A percentile compares a stretch with the other conserved stretches of the same genome.
Conservation (phyloP, 306 rosid species). For the Boehmeria nivea region DNA sequence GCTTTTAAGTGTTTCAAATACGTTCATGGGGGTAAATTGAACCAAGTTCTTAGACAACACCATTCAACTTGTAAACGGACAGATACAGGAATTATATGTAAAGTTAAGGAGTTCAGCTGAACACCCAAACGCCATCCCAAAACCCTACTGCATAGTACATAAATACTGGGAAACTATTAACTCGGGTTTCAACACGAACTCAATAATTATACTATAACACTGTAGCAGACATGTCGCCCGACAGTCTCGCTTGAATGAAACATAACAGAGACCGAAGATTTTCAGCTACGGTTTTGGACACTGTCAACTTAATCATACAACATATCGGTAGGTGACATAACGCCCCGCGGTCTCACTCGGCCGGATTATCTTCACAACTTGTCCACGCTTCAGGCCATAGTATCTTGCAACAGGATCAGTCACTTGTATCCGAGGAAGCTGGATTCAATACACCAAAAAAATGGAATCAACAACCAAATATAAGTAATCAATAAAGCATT, state of each 20-base stretch:
- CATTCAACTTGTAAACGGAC: no score
- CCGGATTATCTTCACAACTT: slow-evolving; percentile 80
- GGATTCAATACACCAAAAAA: slow-evolving; percentile 9
- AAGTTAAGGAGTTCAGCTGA: no score
- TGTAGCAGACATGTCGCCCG: no score
- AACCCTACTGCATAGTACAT: no score
- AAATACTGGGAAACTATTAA: no score
- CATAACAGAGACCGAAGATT: background rate
- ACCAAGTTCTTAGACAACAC: no score
- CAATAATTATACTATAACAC: no score
- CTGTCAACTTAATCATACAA: slow-evolving; percentile 32
- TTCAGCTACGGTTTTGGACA: background rate
- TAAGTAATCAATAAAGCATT: background rate
- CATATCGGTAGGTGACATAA: slow-evolving; percentile 75
- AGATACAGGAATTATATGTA: no score
- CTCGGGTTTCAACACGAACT: no score
- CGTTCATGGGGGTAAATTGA: no score
- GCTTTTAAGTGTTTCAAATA: no score
- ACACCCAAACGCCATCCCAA: no score
- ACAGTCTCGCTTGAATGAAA: background rate
- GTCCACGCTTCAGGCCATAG: slow-evolving; percentile 86
- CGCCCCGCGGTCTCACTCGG: slow-evolving; percentile 86
- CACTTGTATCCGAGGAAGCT: slow-evolving; percentile 85
- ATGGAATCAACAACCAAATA: background rate
- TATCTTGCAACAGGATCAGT: slow-evolving; percentile 82